Base-by-base conservation (phyloP, 306 rosid species). In the Dalbergia cultrata region DNA sequence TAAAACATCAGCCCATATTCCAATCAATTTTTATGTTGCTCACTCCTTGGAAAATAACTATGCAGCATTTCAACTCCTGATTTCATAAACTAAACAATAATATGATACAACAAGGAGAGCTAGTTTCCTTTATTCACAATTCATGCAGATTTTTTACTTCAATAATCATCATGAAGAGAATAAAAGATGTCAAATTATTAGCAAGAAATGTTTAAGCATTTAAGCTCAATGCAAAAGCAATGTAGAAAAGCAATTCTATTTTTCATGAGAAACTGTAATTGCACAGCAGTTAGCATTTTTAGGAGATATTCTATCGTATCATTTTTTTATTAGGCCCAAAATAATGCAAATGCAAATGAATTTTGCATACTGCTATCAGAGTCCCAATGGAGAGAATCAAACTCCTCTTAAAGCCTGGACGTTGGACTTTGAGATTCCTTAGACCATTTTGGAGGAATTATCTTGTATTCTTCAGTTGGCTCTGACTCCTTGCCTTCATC, bases 361-460 rank as follows among this genome's bases (percentile, higher is more conserved):
- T 34, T 64, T 60, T 3, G 22, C 74, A 47, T 63, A 31, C 50
- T 35, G 53, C 49, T 76, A 61, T 76, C 44, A 13, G 58, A 75
- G 43, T 34, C 67, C n/a, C 65, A 56, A 45, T 60, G 6, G 41
- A 57, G 54, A 71, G 74, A 54, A 41, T 43, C 18, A 17, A 9
- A 72, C 61, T 70, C 53, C 58, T 67, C 82, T 74, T 86, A 91
- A 74, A 94, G 97, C 83, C 77, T 90, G 67, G 98, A 76, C 50
- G 85, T 88, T 45, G 90, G 83, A 60, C 79, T 82, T 77, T 3
- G 73, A 70, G 93, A 71, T 82, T 94, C 97, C 75, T 26, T 85
- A 69, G 97, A 76, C 97, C 97, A 95, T 22, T 45, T 19, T 9
- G 99, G 99, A 54, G 92, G 91, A 79, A 70, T 8, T 75, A 95